Conservation (phyloP, 225 moss, liverwort and hornwort species). For the Takakia lepidozioides region DNA sequence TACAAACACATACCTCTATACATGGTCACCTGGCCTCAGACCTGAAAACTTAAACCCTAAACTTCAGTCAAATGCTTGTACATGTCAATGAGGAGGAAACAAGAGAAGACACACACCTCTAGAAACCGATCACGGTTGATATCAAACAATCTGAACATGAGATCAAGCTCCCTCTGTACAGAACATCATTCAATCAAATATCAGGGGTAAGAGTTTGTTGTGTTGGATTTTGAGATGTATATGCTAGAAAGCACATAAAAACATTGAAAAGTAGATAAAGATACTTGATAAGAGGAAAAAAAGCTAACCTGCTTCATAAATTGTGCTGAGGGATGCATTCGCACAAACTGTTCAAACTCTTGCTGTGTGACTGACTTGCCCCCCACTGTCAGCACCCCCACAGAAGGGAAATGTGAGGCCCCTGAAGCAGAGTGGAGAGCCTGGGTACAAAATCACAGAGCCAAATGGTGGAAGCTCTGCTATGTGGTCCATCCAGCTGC, state of each 20-base stretch:
- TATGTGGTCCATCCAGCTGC: no score
- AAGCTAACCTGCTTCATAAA: slow-evolving; percentile 59
- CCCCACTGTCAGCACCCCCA: slow-evolving; percentile 40
- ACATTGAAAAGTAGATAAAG: not conserved
- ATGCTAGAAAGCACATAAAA: not conserved
- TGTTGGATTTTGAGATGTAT: not conserved
- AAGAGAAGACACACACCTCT: slow-evolving; percentile 43
- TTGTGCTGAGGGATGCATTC: slow-evolving; percentile 53
- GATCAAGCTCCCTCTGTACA: slow-evolving; percentile 78
- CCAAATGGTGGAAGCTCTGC: no score
- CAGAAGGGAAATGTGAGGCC: no score
- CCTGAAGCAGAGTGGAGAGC: no score
- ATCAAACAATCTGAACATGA: slow-evolving; percentile 73
- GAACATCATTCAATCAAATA: not conserved
- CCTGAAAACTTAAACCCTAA: no score
- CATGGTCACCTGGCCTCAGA: no score
- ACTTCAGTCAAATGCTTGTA: no score
- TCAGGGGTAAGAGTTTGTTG: not conserved
- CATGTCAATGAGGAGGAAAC: no score
- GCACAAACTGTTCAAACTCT: slow-evolving; percentile 52
- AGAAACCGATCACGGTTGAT: slow-evolving; percentile 46
- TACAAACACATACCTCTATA: no score
- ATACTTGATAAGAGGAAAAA: not conserved
- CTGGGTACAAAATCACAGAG: no score
- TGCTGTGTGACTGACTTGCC: slow-evolving; percentile 37